These are phyloP conservation scores for Boletellus emodensis DNA, from an alignment of 768 basidiomycete species.

Conservation along the genomic window DNA sequence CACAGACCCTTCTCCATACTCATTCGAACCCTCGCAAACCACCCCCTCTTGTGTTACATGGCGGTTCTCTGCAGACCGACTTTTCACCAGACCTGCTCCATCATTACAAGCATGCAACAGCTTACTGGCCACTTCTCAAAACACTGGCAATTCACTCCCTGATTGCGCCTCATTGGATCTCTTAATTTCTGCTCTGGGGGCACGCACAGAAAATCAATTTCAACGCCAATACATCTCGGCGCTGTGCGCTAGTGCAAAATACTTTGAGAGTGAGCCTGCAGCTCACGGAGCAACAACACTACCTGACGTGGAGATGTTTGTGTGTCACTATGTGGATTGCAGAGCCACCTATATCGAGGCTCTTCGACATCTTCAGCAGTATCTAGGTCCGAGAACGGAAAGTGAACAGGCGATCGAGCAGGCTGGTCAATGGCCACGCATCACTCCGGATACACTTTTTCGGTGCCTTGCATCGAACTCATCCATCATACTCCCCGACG, in stretches of 20 bases:
- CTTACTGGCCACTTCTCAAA: not conserved
- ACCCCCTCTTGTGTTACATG: not conserved
- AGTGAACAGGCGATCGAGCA: conserved; percentile 16
- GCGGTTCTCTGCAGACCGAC: not conserved
- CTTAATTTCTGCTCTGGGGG: not conserved
- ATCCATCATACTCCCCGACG: conserved; percentile 3
- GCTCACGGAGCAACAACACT: not conserved
- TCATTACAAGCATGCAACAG: not conserved
- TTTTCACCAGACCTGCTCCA: not conserved
- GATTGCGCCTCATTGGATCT: not conserved
- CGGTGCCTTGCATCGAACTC: conserved; percentile 27
- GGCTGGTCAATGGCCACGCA: conserved; percentile 37
- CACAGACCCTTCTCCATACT: not conserved
- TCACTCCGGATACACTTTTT: conserved; percentile 32
- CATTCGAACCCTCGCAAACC: not conserved
- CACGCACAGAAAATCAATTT: no score
- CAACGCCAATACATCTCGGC: not conserved
- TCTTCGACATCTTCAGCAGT: not conserved
- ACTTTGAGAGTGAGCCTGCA: not conserved
- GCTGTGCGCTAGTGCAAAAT: not conserved
- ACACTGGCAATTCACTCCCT: not conserved
- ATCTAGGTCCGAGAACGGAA: conserved; percentile 12
- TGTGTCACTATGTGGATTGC: conserved; percentile 7
- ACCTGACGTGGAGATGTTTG: conserved; percentile 2
- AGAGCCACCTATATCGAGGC: conserved; percentile 1